Evolutionary conservation across 768 basidiomycete species (phyloP).

Genomic region (Clavaria fumosa): DNA sequence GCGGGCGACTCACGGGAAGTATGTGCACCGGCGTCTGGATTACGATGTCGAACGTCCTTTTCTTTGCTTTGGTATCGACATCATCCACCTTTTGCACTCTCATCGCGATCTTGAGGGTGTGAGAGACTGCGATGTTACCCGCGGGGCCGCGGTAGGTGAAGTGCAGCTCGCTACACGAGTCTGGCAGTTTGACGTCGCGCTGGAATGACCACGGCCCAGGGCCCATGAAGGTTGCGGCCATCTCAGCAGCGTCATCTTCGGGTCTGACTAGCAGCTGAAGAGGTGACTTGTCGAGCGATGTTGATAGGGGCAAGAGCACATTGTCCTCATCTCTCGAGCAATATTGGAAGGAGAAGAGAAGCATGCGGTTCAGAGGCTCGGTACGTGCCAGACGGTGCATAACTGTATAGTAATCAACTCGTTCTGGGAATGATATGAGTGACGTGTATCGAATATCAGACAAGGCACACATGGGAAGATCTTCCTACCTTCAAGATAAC

Average conservation of each 20-base stretch:
- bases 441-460: neutral
- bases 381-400: slow-evolving; percentile 52
- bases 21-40: slow-evolving; percentile 78
- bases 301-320: neutral
- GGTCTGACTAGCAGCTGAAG: slow-evolving; percentile 34
- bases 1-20: slow-evolving; percentile 64
- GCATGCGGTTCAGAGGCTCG: slow-evolving; percentile 44
- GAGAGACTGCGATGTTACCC: slow-evolving; percentile 60
- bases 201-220: slow-evolving; percentile 82
- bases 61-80: slow-evolving; percentile 49
- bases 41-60: slow-evolving; percentile 70
- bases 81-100: slow-evolving; percentile 75
- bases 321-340: slow-evolving; percentile 34
- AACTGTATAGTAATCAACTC: slow-evolving; percentile 64
- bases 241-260: slow-evolving; percentile 36
- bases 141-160: slow-evolving; percentile 68
- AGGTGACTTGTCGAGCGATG: slow-evolving; percentile 43
- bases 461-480: slow-evolving; percentile 1
- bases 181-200: slow-evolving; percentile 51
- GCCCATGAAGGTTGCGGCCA: slow-evolving; percentile 47
- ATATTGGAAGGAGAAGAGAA: slow-evolving; percentile 38
- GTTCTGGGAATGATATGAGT: slow-evolving; percentile 36
- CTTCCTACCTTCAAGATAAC: slow-evolving; percentile 74
- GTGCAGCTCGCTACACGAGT: slow-evolving; percentile 41
- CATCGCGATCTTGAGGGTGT: slow-evolving; percentile 68